Percentiles rank a stretch among this genome's conserved stretches.
Conservation (phyloP, 83 land plant species). For the Thuja plicata region DNA sequence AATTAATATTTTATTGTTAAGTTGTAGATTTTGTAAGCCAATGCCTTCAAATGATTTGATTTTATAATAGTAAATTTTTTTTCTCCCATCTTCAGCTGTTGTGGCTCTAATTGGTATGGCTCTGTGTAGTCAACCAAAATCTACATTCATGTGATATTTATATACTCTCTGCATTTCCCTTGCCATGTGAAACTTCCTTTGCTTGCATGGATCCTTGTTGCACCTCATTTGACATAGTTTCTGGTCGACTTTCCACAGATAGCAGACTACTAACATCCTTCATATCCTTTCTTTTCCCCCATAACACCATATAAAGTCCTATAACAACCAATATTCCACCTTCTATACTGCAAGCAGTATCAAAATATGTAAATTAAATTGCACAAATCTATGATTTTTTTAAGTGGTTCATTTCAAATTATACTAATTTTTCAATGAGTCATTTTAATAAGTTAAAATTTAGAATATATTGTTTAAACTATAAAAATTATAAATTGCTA, state of each 20-base stretch:
- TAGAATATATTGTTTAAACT: no score
- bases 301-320: background rate
- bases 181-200: background rate
- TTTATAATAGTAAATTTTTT: no score
- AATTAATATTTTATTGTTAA: no score
- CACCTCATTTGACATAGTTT: background rate
- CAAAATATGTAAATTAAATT: background rate
- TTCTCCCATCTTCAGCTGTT: no score
- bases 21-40: no score
- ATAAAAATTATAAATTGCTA: no score
- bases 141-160: background rate
- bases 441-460: no score
- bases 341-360: background rate
- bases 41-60: no score
- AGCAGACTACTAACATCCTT: background rate
- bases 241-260: background rate
- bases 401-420: no score
- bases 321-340: constrained; percentile 12
- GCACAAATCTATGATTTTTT: no score
- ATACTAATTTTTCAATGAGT: no score
- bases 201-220: background rate
- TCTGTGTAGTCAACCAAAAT: background rate
- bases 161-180: background rate
- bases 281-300: background rate
- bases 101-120: background rate